Evolutionary conservation across 129 eudicot species (phyloP), one percentile per base, ranked within the genome.

Genomic region (Saposhnikovia divaricata): DNA sequence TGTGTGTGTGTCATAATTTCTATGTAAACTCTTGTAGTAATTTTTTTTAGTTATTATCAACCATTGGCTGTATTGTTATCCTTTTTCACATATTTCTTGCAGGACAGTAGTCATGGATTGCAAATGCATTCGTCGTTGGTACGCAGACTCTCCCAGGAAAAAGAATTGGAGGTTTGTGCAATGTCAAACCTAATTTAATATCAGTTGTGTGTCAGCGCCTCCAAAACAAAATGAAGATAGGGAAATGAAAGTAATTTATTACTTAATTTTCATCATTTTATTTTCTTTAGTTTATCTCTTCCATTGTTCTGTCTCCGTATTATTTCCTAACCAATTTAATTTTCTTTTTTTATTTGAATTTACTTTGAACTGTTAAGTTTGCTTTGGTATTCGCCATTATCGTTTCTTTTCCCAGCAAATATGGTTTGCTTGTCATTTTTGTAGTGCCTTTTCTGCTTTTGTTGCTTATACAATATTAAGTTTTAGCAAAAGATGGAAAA

Each of bases 91-190:
- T 43, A 21, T 38, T 39, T 19, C 37, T 75, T 82, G 59, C 82
- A 91, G 98, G 96, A 85, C 45, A 74, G 76, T 40, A 82, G 81
- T 72, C 85, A 73, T 53, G 81, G 80, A 63, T 79, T 89, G 72
- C 99, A 96, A 72, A 89, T 96, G 88, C 97, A 96, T 79, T 96
- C 99, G 25, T 92, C 98, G 28, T 81, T 96, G 81, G 72, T 90
- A 74, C 85, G 81, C 78, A 89, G 96, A 85, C 88, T 96, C 79
- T 84, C 93, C 77, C 85, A 86, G 76, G 99, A 96, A 86, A 88
- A 88, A 81, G 95, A 90, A 90, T 79, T 96, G 78, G 95, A 92
- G 96, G 98, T 96, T 65, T 59, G 91, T 80, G 42, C 23, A 61
- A 45, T 71, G 18, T 16, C 1, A 27, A 78, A 43, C 28, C 61